Evolutionary conservation across 345 rosid species (phyloP), one percentile per base, ranked within the genome.

Genomic region (Ceriops tagal): DNA sequence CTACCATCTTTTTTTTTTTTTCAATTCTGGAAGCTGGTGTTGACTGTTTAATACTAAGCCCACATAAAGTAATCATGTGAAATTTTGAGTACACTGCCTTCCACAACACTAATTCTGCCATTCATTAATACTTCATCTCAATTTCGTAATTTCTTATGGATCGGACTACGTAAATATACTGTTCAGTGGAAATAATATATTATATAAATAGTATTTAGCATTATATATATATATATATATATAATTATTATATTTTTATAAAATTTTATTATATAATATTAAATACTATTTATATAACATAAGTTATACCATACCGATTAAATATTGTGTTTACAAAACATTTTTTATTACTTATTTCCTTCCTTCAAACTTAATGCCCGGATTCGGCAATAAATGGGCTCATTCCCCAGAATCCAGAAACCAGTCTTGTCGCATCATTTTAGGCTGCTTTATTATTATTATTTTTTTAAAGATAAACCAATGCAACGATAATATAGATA

Each of bases 21-120:
- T 62, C 66, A 4, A 31, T 72, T 58, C 77, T 53, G n/a, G 53
- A 53, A 55, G 67, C 67, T 62, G 77, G 71, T 55, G 66, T 56
- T 75, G 71, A 68, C 71, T 70, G 65, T 52, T 32, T 71, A 55
- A 56, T 30, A n/a, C 26, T 67, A 35, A 37, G 3, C 13, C 46
- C 11, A 37, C 46, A 37, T 9, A 35, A 31, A 31, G 32, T 7
- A 35, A 7, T 35, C 9, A 35, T 35, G 39, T 35, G 9, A 35
- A 35, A 9, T 1, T 51, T 20, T 51, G 1, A 51, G 11, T 24
- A 28, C 34, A 57, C 32, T 51, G 19, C 22, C 43, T 62, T 69
- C 11, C 37, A 28, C 26, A n/a, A 57, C 67, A 58, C 67, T 78
- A 64, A 55, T 68, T 75, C 24, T 1, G 27, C 28, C n/a, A 30